Evolutionary conservation across 371 early-diverging fungal species (phyloP).

Genomic region (Rhizomucor pusillus): DNA sequence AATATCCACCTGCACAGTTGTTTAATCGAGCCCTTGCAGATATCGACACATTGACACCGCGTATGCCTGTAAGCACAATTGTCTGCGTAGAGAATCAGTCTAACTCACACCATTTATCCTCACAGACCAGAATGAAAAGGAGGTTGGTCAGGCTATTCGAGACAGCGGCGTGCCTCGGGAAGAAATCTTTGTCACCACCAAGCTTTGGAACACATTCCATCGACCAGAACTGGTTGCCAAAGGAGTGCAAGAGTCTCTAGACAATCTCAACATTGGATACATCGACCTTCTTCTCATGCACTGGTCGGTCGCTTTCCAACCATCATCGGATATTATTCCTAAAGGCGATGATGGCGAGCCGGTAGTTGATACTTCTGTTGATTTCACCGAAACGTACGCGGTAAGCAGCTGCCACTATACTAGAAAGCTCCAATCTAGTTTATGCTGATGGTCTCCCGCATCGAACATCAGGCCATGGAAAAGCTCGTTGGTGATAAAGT

Average conservation of each 20-base stretch:
- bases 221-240: constrained; percentile 43
- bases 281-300: constrained; percentile 70
- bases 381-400: constrained; percentile 44
- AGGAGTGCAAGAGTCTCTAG: constrained; percentile 49
- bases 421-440: constrained; percentile 24
- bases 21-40: no score
- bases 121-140: constrained; percentile 65
- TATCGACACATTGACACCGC: constrained; percentile 64
- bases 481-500: constrained; percentile 57
- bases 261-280: constrained; percentile 58
- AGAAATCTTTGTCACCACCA: constrained; percentile 89
- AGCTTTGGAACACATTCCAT: constrained; percentile 70
- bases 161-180: constrained; percentile 50
- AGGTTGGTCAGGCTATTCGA: constrained; percentile 65
- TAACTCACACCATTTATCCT: no score
- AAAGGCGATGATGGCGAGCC: constrained; percentile 25
- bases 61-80: constrained; percentile 19
- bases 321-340: constrained; percentile 13
- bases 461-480: constrained; percentile 62
- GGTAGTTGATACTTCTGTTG: constrained; percentile 8
- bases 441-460: constrained; percentile 47
- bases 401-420: constrained; percentile 18
- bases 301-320: constrained; percentile 38
- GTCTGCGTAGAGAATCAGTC: no score
- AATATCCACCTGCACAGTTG: no score